Conservation (phyloP, 805 yeast species). For the Candida sithepensis region DNA sequence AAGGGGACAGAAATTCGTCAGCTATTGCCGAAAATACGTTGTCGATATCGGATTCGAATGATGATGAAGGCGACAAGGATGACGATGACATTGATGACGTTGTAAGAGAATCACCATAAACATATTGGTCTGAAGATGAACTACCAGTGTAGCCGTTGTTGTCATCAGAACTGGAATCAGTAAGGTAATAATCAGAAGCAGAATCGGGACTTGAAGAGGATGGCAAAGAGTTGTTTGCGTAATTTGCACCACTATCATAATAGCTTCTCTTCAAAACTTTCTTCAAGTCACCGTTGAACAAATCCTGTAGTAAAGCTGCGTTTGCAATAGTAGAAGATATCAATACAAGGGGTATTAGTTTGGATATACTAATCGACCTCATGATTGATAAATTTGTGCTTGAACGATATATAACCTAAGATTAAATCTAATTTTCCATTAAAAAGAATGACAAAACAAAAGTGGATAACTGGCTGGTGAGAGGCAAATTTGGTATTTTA, state of each 20-base stretch:
- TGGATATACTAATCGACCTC: background rate
- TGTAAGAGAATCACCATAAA: background rate
- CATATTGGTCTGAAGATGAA: too few species aligned
- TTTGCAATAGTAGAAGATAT: background rate
- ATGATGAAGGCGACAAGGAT: background rate
- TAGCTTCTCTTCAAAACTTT: constrained; percentile 9
- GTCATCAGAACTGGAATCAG: background rate
- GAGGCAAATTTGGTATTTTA: too few species aligned
- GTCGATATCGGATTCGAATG: background rate
- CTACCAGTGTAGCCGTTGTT: background rate
- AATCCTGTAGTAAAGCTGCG: constrained; percentile 7
- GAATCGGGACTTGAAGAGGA: constrained; percentile 1
- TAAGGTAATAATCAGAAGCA: background rate
- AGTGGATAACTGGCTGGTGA: too few species aligned
- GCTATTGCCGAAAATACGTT: too few species aligned
- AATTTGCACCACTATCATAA: background rate
- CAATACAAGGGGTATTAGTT: constrained; percentile 1
- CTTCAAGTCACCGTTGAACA: constrained; percentile 7
- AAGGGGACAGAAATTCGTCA: too few species aligned
- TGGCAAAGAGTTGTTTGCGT: constrained; percentile 1
- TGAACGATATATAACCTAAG: too few species aligned
- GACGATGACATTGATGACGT: background rate
- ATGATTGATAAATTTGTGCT: background rate
- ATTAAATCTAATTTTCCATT: background rate
- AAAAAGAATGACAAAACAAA: background rate